Base-by-base conservation (phyloP, 1,284 basidiomycete genomes). In the Nidula niveotomentosa region DNA sequence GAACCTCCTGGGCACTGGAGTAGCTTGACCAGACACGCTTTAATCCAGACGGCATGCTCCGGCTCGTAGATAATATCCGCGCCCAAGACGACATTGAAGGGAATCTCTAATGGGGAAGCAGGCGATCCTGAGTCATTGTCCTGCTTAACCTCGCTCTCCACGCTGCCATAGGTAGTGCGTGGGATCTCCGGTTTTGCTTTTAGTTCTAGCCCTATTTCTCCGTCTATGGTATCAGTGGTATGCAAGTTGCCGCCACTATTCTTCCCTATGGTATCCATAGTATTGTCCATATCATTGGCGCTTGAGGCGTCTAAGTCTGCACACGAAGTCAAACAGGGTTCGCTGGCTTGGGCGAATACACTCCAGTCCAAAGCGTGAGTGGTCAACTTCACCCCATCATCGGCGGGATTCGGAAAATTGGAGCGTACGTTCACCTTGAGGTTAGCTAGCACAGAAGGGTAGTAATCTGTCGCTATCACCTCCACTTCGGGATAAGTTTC, bases 381-480 rank as follows among this genome's bases (percentile, higher is more conserved):
- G 0, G 60, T 47, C 5, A 69, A 52, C 0, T 53, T 55, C 12
- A 55, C 48, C n/a, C 23, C 35, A 10, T 35, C 39, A 13, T 36
- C 15, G 17, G 13, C 45, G 18, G 53, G 34, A 5, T 23, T 23
- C 3, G 76, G 69, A 56, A 85, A 81, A 67, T 94, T 94, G 13
- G 76, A 62, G 0, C 69, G 65, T 51, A 92, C 76, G 68, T 96
- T 96, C 30, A 71, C 65, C 7, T 72, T 71, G 8, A 96, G 80
- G 69, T 96, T 96, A 23, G 74, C 72, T 33, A 97, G 74, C 0
- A 93, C 91, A 6, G 81, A 73, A 0, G 87, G 83, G 60, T 92
- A 86, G 68, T 88, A 90, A 71, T 96, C 94, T 3, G 91, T 92
- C 36, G 90, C 85, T 39, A 93, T 70, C 39, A 95, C 71, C 6